Evolutionary conservation across 2,329 filamentous ascomycete genomes (phyloP), one percentile per base, ranked within the genome.

Genomic region (Ascochyta fabae): DNA sequence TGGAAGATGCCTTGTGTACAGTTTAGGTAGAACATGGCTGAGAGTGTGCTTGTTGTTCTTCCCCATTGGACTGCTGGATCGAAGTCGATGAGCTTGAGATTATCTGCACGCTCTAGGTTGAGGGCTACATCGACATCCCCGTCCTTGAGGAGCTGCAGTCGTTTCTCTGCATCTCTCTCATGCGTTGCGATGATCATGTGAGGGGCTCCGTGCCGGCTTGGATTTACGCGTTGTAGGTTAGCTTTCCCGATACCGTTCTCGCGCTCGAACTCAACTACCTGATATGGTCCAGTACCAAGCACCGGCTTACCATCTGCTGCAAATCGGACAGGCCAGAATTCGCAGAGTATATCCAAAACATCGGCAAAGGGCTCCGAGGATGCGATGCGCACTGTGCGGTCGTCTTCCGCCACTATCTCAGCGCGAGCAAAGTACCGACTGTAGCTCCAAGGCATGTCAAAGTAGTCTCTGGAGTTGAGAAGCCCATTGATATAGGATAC

Each of bases 371-470:
- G 40, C 40, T 43, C 24, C 15, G 40, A 26, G 4, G 24, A 27
- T 19, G 16, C 23, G 2, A 43, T 19, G n/a, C 40, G 40, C 12
- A 43, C 40, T 43, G 40, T 43, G 24, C 40, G 40, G n/a, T 27
- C 23, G 26, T 43, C 24, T 29, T 43, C 13, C 12, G 40, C 40
- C 26, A 24, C 26, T 16, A 43, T 43, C 40, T 43, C 19, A 6
- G 26, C 10, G 9, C 12, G 40, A 43, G 40, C 40, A 29, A 43
- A 43, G 12, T 43, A 43, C 40, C 40, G 40, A 29, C 40, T 43
- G 26, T 43, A 43, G 40, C 40, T 43, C 40, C 40, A 43, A 19
- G 40, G 40, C 40, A 43, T 43, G 12, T 43, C 40, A 16, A 43
- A 43, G 12, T 43, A 43, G 19, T 43, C 40, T 19, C 40, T 43